Percentiles rank a stretch among this genome's conserved stretches.
Conservation (phyloP, 208 protist genomes). For the Leishmania arabica region DNA sequence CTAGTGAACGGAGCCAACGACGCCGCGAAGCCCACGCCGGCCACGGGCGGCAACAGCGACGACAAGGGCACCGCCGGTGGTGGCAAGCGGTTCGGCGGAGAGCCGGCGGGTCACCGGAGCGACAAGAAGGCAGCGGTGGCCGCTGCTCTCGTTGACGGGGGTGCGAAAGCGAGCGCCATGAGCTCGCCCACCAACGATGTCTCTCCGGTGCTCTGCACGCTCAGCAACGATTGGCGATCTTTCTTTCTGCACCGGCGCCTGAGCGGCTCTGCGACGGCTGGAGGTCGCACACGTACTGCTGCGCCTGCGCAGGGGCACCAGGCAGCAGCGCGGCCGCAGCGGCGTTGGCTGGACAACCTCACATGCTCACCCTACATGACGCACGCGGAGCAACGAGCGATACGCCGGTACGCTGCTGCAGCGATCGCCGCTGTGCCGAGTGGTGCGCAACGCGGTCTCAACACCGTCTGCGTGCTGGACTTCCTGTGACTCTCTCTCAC, state of each 20-base stretch:
- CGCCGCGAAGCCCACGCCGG: background rate
- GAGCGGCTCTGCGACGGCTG: background rate
- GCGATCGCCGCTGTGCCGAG: background rate
- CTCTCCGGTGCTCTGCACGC: background rate
- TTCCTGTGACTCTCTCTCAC: background rate
- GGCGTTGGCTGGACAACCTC: background rate
- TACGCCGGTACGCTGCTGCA: background rate
- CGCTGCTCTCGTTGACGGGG: background rate
- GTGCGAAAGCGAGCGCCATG: background rate
- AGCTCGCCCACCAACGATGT: background rate
- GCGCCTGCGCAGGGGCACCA: background rate
- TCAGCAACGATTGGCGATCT: slow-evolving; percentile 1
- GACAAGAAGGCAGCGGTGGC: background rate
- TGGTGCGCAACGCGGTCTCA: background rate
- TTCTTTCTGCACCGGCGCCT: background rate
- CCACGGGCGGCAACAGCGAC: background rate
- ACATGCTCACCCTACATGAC: slow-evolving; percentile 4
- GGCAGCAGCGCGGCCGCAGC: background rate
- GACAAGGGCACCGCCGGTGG: background rate
- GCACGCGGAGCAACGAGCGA: slow-evolving; percentile 6
- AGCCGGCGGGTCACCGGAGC: background rate
- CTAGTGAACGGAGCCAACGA: background rate
- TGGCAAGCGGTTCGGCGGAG: background rate
- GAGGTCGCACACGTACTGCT: background rate
- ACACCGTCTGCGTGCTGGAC: slow-evolving; percentile 4